Base-by-base conservation (phyloP, 805 yeast species). In the Metschnikowia gelsemii region DNA sequence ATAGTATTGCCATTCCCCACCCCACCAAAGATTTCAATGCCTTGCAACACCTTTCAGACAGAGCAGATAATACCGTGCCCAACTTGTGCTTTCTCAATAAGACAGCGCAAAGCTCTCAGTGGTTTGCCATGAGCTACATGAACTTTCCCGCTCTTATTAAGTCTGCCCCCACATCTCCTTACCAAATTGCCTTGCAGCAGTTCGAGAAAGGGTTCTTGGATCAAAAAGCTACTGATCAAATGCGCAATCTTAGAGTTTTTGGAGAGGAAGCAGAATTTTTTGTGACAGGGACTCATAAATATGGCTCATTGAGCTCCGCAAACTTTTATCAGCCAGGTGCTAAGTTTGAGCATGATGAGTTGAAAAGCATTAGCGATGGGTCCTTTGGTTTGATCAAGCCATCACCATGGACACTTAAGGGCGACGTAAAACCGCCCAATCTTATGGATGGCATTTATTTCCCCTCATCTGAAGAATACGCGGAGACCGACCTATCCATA, bases 101-200 rank as follows among this genome's bases (percentile, higher is more conserved):
- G 44, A 73, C 80, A 22, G 79, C 89, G 0, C 69, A 67, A 22
- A 82, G 84, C 3, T 72, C 84, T 1, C 70, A 68, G 49, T 90
- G 96, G 96, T 87, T 77, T 67, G 96, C 96, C 3, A 72, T 91
- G 77, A 84, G 95, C 17, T 84, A 81, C 51, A 59, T 64, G 18
- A 74, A 80, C 51, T 91, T 83, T 58, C 96, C 96, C 0, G 81
- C 95, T 0, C 63, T 91, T 35, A 88, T 91, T 7, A 78, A 79
- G 42, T 77, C 87, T 6, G 93, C 96, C 0, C 91, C 95, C 0
- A 54, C 75, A 1, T 83, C 96, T 0, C 70, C 75, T 37, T 88
- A 83, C 63, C 80, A 75, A 41, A 35, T 61, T 49, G 55, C 58
- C 9, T 51, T 68, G 28, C 61, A 60, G 47, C 59, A 59, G 31